These are phyloP conservation scores for Calonectria montana DNA, from an alignment of 2,329 filamentous ascomycete genomes.

Conservation along the genomic window DNA sequence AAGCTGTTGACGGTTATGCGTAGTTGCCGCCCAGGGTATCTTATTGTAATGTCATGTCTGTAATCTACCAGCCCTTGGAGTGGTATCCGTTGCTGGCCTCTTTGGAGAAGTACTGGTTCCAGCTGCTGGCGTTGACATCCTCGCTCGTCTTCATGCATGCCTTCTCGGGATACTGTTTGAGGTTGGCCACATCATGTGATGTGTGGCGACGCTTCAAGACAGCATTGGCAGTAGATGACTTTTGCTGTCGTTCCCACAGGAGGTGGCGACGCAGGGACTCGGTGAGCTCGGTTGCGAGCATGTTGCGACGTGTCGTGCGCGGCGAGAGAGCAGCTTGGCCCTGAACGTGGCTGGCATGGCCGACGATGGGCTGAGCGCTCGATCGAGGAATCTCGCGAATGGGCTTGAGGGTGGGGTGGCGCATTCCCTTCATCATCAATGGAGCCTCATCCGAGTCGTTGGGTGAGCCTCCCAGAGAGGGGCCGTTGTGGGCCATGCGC, in stretches of 20 bases:
- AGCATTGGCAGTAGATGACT: slow-evolving; percentile 88
- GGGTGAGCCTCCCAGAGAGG: slow-evolving; percentile 60
- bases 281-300: slow-evolving; percentile 94
- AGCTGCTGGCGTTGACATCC: slow-evolving; percentile 77
- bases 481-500: slow-evolving; percentile 60
- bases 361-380: slow-evolving; percentile 80
- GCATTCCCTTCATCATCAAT: slow-evolving; percentile 72
- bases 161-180: slow-evolving; percentile 82
- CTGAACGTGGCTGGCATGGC: slow-evolving; percentile 71
- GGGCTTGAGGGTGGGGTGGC: slow-evolving; percentile 60
- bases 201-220: slow-evolving; percentile 92
- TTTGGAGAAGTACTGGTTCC: slow-evolving; percentile 87
- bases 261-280: slow-evolving; percentile 92
- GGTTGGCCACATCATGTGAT: slow-evolving; percentile 88
- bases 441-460: slow-evolving; percentile 72
- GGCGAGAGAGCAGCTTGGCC: slow-evolving; percentile 87
- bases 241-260: slow-evolving; percentile 95
- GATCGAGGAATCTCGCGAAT: slow-evolving; percentile 76
- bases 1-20: slow-evolving; percentile 32
- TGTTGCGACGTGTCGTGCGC: slow-evolving; percentile 90
- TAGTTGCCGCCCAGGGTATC: slow-evolving; percentile 24
- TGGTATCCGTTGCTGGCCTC: slow-evolving; percentile 69
- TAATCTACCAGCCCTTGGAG: slow-evolving; percentile 55
- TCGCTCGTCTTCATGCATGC: slow-evolving; percentile 68
- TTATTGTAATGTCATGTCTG: slow-evolving; percentile 12